Evolutionary conservation across 2,329 filamentous ascomycete species (phyloP).

Genomic region (Aureobasidium subglaciale): DNA sequence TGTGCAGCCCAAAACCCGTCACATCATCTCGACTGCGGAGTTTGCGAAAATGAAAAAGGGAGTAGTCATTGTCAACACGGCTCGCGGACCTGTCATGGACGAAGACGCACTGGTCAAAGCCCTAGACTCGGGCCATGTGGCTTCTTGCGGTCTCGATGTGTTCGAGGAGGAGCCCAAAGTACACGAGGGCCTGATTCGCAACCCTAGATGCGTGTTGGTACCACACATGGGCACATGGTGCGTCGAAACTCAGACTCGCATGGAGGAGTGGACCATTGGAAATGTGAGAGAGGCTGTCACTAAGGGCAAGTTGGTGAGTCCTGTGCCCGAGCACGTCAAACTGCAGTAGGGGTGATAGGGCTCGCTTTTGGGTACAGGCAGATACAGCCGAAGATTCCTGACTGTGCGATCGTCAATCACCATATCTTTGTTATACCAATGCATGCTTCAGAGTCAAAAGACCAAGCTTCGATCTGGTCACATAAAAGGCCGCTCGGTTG

Average conservation of each 20-base stretch:
- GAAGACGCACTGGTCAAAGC: slow-evolving; percentile 72
- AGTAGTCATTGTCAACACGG: slow-evolving; percentile 73
- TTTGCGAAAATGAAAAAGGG: slow-evolving; percentile 73
- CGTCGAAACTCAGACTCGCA: slow-evolving; percentile 52
- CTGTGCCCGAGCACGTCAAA: slow-evolving; percentile 62
- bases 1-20: slow-evolving; percentile 49
- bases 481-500: background rate
- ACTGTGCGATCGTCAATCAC: too few species aligned
- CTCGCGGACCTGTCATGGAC: slow-evolving; percentile 74
- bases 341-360: background rate
- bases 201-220: slow-evolving; percentile 65
- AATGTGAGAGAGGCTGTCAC: slow-evolving; percentile 61
- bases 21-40: slow-evolving; percentile 65
- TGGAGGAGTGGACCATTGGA: slow-evolving; percentile 70
- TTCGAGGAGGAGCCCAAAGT: slow-evolving; percentile 75
- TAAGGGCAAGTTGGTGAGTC: slow-evolving; percentile 56
- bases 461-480: background rate
- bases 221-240: slow-evolving; percentile 87
- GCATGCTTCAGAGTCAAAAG: too few species aligned
- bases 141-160: slow-evolving; percentile 68
- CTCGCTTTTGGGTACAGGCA: too few species aligned
- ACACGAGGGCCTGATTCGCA: slow-evolving; percentile 63
- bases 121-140: slow-evolving; percentile 61
- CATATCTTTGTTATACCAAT: too few species aligned
- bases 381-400: too few species aligned